Base-by-base conservation (phyloP, 2,329 filamentous ascomycete genomes). In the Ampelomyces quisqualis region DNA sequence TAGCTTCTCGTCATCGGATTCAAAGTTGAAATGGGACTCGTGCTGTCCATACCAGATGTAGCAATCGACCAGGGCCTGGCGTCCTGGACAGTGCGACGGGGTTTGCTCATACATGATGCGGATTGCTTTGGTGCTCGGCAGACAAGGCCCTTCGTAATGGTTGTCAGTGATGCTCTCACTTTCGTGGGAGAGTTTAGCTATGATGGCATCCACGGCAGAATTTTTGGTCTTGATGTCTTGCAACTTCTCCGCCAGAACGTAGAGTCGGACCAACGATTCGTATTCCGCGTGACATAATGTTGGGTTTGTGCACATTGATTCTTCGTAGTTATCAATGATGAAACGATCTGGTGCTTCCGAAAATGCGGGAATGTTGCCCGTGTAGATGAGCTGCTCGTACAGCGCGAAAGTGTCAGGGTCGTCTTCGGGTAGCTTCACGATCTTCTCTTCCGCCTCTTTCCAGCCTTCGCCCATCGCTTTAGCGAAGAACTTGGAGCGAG, bases 221-320 rank as follows among this genome's bases (percentile, higher is more conserved):
- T 13, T 19, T 14, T 14, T 21, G 2, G 31, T 19, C 3, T 34
- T 3, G 4, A 33, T 5, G 15, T 43, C 40, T 17, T 14, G 15
- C 4, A 43, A 15, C 9, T 27, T 36, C 14, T 55, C 49, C 27
- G 51, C 53, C 7, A 57, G 39, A 5, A 57, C 43, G 37, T 56
- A 59, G 7, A 51, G 31, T 11, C 10, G 3, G 6, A 22, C 31
- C 2, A 34, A 11, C 7, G 11, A 5, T 5, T 34, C 10, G 15
- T 34, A 34, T n/a, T 34, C 31, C 13, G 1, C 40, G 15, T 51
- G 37, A 9, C 34, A 38, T 7, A 34, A 5, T 3, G 14, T 2
- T 2, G 10, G 3, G 2, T 15, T 14, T 5, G n/a, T 17, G 8
- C 17, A 20, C 5, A n/a, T 14, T 14, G n/a, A n/a, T n/a, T n/a